A percentile compares a stretch with the other conserved stretches of the same genome.
These are phyloP conservation scores for Rhizophora apiculata DNA, from an alignment of 345 rosid genomes.

Conservation along the genomic window DNA sequence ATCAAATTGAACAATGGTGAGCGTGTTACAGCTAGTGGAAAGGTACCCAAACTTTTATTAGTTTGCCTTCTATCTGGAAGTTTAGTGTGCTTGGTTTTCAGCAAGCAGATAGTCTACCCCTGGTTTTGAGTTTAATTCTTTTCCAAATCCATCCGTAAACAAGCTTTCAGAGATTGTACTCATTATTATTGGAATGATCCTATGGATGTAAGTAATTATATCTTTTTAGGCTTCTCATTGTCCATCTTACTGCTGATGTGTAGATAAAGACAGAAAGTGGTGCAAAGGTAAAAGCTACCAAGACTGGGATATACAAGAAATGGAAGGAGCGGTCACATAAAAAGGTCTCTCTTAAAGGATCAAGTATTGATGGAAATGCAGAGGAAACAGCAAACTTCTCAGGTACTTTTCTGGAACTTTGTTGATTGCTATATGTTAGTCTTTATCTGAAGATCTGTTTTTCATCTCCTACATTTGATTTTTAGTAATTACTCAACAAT, in stretches of 20 bases:
- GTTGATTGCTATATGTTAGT: background rate
- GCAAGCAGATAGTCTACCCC: no score
- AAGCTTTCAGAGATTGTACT: no score
- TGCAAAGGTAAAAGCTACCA: conserved; percentile 60
- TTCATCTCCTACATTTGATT: background rate
- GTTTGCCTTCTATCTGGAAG: no score
- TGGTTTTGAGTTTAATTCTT: no score
- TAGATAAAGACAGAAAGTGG: conserved; percentile 95
- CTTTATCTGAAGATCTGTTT: background rate
- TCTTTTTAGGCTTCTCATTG: background rate
- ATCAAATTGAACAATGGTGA: conserved; percentile 94
- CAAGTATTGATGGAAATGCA: conserved; percentile 39
- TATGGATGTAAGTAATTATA: no score
- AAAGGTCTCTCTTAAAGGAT: conserved; percentile 50
- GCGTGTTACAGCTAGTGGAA: conserved; percentile 94
- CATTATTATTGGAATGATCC: no score
- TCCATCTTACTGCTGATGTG: conserved; percentile 8
- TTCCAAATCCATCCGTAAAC: no score
- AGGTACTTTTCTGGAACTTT: conserved; percentile 35
- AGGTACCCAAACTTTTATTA: conserved; percentile 45
- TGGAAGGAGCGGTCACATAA: conserved; percentile 79
- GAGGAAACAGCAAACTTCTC: conserved; percentile 39
- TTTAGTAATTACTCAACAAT: background rate
- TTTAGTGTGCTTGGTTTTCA: background rate
- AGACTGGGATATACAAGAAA: conserved; percentile 85